Evolutionary conservation across 1,284 basidiomycete species (phyloP).

Genomic region (Cryptococcus hybrid): DNA sequence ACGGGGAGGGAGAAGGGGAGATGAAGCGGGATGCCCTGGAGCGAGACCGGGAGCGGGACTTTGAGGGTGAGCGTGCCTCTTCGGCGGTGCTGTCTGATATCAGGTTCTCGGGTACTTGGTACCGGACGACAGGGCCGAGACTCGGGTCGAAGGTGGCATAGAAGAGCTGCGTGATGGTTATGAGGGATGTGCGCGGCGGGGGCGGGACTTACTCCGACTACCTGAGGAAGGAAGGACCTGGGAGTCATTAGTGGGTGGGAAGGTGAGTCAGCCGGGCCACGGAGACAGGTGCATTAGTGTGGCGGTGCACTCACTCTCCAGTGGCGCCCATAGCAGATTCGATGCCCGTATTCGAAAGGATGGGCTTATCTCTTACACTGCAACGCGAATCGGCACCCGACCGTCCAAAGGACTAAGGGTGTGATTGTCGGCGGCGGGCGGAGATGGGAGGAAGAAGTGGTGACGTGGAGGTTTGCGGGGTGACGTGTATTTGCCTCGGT

Average conservation of each 20-base stretch:
- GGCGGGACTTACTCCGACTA: constrained; percentile 41
- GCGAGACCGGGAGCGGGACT: constrained; percentile 22
- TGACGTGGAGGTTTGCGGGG: too few relatives aligned
- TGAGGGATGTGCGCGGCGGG: not conserved
- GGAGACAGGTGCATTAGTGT: constrained; percentile 1
- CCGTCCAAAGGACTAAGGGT: too few relatives aligned
- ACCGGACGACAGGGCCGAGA: constrained; percentile 41
- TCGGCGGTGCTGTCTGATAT: constrained; percentile 33
- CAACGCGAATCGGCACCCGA: too few relatives aligned
- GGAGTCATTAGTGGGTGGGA: constrained; percentile 19
- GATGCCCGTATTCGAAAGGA: not conserved
- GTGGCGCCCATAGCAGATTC: constrained; percentile 14
- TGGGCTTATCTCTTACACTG: not conserved
- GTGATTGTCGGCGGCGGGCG: too few relatives aligned
- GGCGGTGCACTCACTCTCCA: constrained; percentile 13
- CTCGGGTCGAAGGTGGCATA: constrained; percentile 50
- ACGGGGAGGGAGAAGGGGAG: constrained; percentile 5
- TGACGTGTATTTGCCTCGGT: too few relatives aligned
- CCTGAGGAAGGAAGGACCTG: constrained; percentile 50
- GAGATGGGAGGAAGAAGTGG: too few relatives aligned
- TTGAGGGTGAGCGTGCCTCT: constrained; percentile 17
- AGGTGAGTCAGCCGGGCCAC: not conserved
- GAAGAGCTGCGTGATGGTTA: constrained; percentile 44
- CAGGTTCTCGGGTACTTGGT: constrained; percentile 51
- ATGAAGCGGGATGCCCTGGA: constrained; percentile 16